phyloP scores from a whole-genome alignment of 176 grass and related monocot genomes.

The Oryza glumipatula region DNA sequence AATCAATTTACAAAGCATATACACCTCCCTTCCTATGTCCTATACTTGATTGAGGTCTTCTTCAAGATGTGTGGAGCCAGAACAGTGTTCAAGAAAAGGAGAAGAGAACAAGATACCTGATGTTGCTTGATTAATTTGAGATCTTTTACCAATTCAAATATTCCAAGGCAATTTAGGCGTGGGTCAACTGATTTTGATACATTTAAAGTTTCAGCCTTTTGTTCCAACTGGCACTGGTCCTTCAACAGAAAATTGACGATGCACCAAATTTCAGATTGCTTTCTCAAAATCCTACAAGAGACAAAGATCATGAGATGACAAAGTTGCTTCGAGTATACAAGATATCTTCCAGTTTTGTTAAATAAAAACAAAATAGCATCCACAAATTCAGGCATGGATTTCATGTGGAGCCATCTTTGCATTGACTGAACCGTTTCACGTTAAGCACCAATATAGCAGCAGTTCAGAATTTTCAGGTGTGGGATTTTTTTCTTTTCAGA shows the following conservation, averaged over 20 bases:
- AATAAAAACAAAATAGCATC: background rate
- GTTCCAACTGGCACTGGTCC: background rate
- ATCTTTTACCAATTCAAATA: conserved; percentile 1
- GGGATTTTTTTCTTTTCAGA: background rate
- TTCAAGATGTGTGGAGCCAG: conserved; percentile 10
- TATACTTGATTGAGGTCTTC: background rate
- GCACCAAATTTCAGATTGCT: conserved; percentile 25
- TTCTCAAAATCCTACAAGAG: conserved; percentile 10
- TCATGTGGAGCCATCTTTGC: background rate
- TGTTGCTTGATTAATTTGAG: background rate
- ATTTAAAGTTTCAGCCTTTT: conserved; percentile 4
- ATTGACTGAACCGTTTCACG: background rate
- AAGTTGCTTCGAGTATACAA: background rate
- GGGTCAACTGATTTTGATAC: background rate
- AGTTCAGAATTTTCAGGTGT: conserved; percentile 13
- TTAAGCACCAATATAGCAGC: background rate
- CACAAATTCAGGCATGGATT: background rate
- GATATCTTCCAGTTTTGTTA: background rate
- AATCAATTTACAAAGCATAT: background rate
- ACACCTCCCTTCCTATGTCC: conserved; percentile 19
- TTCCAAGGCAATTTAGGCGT: conserved; percentile 6
- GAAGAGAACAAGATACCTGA: conserved; percentile 52
- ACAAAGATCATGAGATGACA: conserved; percentile 7
- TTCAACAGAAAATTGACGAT: background rate
- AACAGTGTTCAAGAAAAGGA: conserved; percentile 4